Evolutionary conservation across 352 stramenopile genomes (phyloP).

Genomic region (Phytophthora parvispora): DNA sequence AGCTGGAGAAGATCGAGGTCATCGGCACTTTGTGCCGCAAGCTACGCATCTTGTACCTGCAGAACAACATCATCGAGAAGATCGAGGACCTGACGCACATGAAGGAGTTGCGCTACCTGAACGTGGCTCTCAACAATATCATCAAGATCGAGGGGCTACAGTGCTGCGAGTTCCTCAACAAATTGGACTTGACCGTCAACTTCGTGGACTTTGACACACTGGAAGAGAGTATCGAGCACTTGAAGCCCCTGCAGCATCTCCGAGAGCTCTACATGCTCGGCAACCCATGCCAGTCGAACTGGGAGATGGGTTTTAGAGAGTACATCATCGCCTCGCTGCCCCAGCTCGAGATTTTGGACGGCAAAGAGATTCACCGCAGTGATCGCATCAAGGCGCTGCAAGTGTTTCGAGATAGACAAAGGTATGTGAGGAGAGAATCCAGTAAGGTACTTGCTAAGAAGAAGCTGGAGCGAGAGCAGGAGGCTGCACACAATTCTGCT

Average conservation of each 20-base stretch:
- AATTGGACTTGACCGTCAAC: conserved; percentile 97
- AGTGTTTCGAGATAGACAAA: conserved; percentile 64
- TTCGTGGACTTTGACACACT: conserved; percentile 95
- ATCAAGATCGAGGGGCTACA: conserved; percentile 88
- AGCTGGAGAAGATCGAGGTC: conserved; percentile 94
- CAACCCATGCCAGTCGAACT: conserved; percentile 91
- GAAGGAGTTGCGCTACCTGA: conserved; percentile 96
- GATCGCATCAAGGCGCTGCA: conserved; percentile 91
- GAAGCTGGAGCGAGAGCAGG: conserved; percentile 13
- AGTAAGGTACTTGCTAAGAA: conserved; percentile 30
- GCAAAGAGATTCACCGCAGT: conserved; percentile 89
- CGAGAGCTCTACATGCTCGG: conserved; percentile 96
- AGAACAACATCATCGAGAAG: conserved; percentile 97
- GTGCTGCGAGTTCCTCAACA: conserved; percentile 92
- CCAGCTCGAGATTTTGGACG: conserved; percentile 89
- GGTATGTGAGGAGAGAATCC: conserved; percentile 46
- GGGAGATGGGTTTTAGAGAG: conserved; percentile 72
- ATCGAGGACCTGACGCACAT: conserved; percentile 95
- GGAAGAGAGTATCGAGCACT: conserved; percentile 86
- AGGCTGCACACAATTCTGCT: conserved; percentile 11
- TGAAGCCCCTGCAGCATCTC: conserved; percentile 85
- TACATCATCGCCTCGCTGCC: conserved; percentile 92
- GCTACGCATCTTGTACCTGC: conserved; percentile 96
- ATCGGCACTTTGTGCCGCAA: conserved; percentile 92
- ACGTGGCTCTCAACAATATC: conserved; percentile 97